These are phyloP conservation scores for Durusdinium trenchii DNA, from an alignment of 73 alveolate genomes.

Conservation along the genomic window DNA sequence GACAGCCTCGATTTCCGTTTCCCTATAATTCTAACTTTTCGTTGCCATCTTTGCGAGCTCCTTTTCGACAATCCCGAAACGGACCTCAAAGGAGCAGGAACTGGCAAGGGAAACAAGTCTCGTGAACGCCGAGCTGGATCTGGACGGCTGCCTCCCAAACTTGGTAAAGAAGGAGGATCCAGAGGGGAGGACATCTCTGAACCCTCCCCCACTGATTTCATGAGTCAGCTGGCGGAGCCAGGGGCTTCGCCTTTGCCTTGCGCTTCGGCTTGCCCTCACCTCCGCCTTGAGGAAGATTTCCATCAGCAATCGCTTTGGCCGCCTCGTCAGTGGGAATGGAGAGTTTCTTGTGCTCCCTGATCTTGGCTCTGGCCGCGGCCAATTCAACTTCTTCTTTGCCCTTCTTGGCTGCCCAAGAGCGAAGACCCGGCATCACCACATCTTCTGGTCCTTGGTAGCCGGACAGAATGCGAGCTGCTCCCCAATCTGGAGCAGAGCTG, in stretches of 20 bases:
- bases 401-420: constrained; percentile 13
- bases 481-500: constrained; percentile 34
- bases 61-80: not conserved
- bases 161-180: no score
- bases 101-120: not conserved
- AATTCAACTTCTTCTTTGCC: constrained; percentile 59
- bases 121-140: not conserved
- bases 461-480: not conserved
- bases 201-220: not conserved
- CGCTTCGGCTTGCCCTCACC: not conserved
- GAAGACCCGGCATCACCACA: constrained; percentile 13
- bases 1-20: not conserved
- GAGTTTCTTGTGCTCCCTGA: not conserved
- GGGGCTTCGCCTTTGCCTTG: not conserved
- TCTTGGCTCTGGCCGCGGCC: not conserved
- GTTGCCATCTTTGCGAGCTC: not conserved
- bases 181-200: no score
- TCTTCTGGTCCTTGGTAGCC: constrained; percentile 32
- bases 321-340: not conserved
- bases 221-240: not conserved
- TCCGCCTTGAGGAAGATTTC: not conserved
- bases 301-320: not conserved
- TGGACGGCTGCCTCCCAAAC: not conserved
- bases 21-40: not conserved
- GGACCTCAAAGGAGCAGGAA: not conserved